A percentile compares a stretch with the other conserved stretches of the same genome.
These are phyloP conservation scores for Przewalskia tangutica DNA, from an alignment of 257 asterid species.

Conservation along the genomic window DNA sequence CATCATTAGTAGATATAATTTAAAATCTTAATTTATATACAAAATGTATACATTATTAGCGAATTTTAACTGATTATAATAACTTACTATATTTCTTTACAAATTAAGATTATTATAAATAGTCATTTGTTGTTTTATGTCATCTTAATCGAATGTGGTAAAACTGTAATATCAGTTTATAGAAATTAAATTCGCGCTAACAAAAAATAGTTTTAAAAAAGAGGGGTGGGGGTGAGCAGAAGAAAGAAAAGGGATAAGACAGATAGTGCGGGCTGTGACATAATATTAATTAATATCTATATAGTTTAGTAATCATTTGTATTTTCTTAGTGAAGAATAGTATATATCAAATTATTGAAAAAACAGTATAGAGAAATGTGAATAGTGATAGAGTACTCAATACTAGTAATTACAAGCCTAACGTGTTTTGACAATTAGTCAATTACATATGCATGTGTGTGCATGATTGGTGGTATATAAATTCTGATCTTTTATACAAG, in stretches of 20 bases:
- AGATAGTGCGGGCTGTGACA: not conserved
- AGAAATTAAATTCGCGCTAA: not conserved
- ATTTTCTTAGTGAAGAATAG: not conserved
- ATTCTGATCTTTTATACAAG: not conserved
- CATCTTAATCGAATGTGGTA: no score
- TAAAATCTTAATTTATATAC: not conserved
- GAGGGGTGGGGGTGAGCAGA: not conserved
- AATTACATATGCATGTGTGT: constrained; percentile 3
- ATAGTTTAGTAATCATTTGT: not conserved
- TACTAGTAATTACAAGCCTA: not conserved
- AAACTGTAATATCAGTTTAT: not conserved
- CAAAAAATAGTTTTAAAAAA: no score
- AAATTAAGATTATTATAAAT: not conserved
- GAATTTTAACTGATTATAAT: not conserved
- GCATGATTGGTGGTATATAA: constrained; percentile 7
- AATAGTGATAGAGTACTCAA: not conserved
- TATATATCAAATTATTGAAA: not conserved
- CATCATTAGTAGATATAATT: not conserved
- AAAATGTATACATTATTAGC: not conserved
- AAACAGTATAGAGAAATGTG: not conserved
- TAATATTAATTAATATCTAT: not conserved
- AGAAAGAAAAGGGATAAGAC: not conserved
- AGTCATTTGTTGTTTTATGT: not conserved
- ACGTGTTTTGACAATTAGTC: not conserved
- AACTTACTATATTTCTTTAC: not conserved